Conservation (phyloP, 768 basidiomycete species). For the Gymnopilus junonius region DNA sequence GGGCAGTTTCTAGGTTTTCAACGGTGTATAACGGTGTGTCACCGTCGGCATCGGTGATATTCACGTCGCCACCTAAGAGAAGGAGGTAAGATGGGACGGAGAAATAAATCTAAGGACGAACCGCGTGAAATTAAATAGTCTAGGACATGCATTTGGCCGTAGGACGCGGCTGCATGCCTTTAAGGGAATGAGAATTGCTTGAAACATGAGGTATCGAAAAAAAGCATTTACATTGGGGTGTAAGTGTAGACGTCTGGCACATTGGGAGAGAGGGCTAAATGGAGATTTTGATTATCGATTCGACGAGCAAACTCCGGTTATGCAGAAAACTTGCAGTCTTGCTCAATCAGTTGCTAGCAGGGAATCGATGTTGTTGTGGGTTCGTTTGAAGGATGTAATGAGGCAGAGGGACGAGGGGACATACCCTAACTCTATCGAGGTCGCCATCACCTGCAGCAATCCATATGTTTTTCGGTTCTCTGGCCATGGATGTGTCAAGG, state of each 20-base stretch:
- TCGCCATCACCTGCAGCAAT: constrained; percentile 93
- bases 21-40: constrained; percentile 94
- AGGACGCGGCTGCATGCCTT: constrained; percentile 95
- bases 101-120: constrained; percentile 26
- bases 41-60: constrained; percentile 83
- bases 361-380: constrained; percentile 19
- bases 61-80: constrained; percentile 78
- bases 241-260: constrained; percentile 73
- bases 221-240: constrained; percentile 73
- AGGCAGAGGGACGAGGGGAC: constrained; percentile 21
- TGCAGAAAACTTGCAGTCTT: constrained; percentile 48
- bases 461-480: constrained; percentile 73
- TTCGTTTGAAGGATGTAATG: constrained; percentile 7
- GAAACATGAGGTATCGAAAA: constrained; percentile 18
- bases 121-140: constrained; percentile 79
- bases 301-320: constrained; percentile 24
- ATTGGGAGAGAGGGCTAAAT: constrained; percentile 69
- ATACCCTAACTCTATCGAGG: constrained; percentile 71
- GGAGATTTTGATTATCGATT: constrained; percentile 36
- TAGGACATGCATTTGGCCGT: constrained; percentile 77
- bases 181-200: constrained; percentile 17
- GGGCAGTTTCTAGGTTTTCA: constrained; percentile 79
- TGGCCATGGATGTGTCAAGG: constrained; percentile 18
- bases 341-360: constrained; percentile 62
- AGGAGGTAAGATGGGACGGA: constrained; percentile 8